Conservation (phyloP, 495 filamentous ascomycete species). For the Penicillium coffeae region DNA sequence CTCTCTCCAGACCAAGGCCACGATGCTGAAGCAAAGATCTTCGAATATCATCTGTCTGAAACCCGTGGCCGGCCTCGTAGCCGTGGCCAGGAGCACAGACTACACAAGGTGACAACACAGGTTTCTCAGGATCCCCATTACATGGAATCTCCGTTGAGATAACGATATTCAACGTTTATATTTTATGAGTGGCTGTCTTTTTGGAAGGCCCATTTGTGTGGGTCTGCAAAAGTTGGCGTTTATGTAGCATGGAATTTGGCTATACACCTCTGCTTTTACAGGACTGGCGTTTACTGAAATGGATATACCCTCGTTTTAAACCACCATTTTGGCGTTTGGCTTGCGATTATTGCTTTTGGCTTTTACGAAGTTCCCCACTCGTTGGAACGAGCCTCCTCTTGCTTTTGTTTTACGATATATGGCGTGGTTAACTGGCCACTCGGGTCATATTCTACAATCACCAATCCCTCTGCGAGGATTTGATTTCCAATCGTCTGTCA, state of each 20-base stretch:
- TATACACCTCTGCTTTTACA: background rate
- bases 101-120: slow-evolving; percentile 19
- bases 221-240: slow-evolving; percentile 12
- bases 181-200: slow-evolving; percentile 1
- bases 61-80: slow-evolving; percentile 30
- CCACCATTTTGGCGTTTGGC: background rate
- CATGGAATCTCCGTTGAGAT: slow-evolving; percentile 14
- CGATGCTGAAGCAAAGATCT: slow-evolving; percentile 4
- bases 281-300: slow-evolving; percentile 3
- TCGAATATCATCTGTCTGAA: slow-evolving; percentile 8
- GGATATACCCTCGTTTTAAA: slow-evolving; percentile 19
- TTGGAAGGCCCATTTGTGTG: background rate
- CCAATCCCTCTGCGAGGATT: too few relatives aligned
- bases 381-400: background rate
- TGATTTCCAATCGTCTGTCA: too few relatives aligned
- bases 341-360: background rate
- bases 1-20: slow-evolving; percentile 14
- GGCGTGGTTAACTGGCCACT: background rate
- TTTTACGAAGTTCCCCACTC: background rate
- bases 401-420: background rate
- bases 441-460: background rate
- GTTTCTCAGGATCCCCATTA: slow-evolving; percentile 16
- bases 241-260: slow-evolving; percentile 3
- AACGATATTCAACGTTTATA: background rate
- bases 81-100: slow-evolving; percentile 26